Evolutionary conservation across 108 stramenopile species (phyloP).

Genomic region (Cyclotella sp.): DNA sequence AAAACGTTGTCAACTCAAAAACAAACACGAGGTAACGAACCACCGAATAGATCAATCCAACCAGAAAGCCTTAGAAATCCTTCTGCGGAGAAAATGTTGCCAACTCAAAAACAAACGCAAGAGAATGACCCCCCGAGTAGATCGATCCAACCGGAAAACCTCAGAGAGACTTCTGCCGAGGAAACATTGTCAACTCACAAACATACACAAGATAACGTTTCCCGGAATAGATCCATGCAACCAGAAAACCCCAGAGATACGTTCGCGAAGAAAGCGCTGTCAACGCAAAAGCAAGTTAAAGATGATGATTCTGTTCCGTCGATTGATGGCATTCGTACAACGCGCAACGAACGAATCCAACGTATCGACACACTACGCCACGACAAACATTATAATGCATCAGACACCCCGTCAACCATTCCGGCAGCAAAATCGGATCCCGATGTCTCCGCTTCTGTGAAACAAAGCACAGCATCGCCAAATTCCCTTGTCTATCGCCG

Average conservation of each 20-base stretch:
- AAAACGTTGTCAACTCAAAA: too few species aligned
- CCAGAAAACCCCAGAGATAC: neutral
- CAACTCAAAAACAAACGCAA: too few species aligned
- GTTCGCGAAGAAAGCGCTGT: neutral
- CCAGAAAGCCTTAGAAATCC: too few species aligned
- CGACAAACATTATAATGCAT: neutral
- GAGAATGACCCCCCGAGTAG: too few species aligned
- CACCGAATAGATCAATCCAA: too few species aligned
- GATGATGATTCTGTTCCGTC: neutral
- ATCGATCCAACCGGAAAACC: too few species aligned
- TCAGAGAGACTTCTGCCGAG: too few species aligned
- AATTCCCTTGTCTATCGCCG: slow-evolving; percentile 14
- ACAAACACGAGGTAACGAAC: too few species aligned
- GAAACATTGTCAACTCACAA: neutral
- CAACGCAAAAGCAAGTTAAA: neutral
- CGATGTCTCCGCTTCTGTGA: neutral
- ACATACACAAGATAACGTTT: neutral
- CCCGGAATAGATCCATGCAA: neutral
- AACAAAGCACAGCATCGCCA: neutral
- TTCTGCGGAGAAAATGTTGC: too few species aligned
- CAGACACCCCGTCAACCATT: neutral
- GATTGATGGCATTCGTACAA: neutral
- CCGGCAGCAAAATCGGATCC: neutral
- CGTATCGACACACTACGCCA: neutral
- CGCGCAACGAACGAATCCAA: slow-evolving; percentile 9